Evolutionary conservation across 352 stramenopile genomes (phyloP).

Genomic region (Phytophthora fragariaefolia): DNA sequence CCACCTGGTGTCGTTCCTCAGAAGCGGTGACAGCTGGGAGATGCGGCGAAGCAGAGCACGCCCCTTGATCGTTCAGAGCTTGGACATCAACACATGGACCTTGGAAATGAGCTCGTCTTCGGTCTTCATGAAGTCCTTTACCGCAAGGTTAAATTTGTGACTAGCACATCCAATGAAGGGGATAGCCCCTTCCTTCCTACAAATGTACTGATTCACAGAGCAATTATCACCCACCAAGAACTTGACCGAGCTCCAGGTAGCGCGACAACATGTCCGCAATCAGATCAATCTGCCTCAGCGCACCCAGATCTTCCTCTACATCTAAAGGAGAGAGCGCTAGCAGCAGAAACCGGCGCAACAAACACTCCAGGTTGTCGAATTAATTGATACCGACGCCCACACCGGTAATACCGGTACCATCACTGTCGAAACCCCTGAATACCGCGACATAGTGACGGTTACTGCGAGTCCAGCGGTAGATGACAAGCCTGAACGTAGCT

Average conservation of each 20-base stretch:
- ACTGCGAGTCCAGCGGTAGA: too few species aligned
- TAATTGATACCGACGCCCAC: too few species aligned
- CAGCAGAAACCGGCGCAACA: too few species aligned
- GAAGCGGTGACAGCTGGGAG: not conserved
- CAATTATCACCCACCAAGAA: constrained; percentile 30
- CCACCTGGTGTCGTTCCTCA: constrained; percentile 1
- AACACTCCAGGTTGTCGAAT: too few species aligned
- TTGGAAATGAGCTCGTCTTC: constrained; percentile 1
- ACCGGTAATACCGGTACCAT: too few species aligned
- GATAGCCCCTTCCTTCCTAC: constrained; percentile 2
- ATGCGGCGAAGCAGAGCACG: constrained; percentile 3
- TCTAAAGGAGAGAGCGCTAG: constrained; percentile 13
- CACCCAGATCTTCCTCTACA: constrained; percentile 15
- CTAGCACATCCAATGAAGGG: constrained; percentile 26
- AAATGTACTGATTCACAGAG: constrained; percentile 27
- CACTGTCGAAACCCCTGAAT: too few species aligned
- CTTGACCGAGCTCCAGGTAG: constrained; percentile 13
- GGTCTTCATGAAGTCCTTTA: constrained; percentile 13
- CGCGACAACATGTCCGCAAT: constrained; percentile 20
- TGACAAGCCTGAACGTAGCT: too few species aligned
- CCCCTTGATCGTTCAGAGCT: constrained; percentile 18
- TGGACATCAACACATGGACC: constrained; percentile 10
- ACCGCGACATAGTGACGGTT: too few species aligned
- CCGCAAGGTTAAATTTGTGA: constrained; percentile 18
- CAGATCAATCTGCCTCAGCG: constrained; percentile 19